Percentiles rank a stretch among this genome's conserved stretches.
Conservation (phyloP, 805 yeast species). For the Metschnikowia sp. region DNA sequence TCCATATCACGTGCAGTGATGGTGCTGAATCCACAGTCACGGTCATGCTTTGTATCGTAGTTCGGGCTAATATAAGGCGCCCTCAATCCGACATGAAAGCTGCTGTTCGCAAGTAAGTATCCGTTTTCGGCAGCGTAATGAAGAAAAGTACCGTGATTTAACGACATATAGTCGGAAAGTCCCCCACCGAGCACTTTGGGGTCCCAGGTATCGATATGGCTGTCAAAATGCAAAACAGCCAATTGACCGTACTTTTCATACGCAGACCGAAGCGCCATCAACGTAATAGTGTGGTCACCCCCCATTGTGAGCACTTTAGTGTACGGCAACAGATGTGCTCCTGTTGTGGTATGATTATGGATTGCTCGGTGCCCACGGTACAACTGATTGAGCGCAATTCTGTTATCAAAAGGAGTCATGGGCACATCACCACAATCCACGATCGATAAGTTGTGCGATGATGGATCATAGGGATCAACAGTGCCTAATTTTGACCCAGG, state of each 20-base stretch:
- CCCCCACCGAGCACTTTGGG: slow-evolving; percentile 65
- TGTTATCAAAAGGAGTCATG: slow-evolving; percentile 64
- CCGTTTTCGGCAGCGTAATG: slow-evolving; percentile 72
- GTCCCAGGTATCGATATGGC: slow-evolving; percentile 70
- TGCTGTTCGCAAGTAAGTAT: slow-evolving; percentile 44
- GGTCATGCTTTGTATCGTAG: slow-evolving; percentile 43
- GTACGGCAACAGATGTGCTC: slow-evolving; percentile 15
- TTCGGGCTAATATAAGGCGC: slow-evolving; percentile 53
- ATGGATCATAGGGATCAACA: slow-evolving; percentile 52
- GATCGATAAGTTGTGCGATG: slow-evolving; percentile 28
- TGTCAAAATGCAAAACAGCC: slow-evolving; percentile 61
- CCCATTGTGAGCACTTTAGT: slow-evolving; percentile 53
- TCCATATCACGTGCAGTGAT: slow-evolving; percentile 49
- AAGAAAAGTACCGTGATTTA: slow-evolving; percentile 68
- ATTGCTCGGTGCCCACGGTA: slow-evolving; percentile 52
- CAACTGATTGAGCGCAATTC: slow-evolving; percentile 61
- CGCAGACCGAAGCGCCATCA: slow-evolving; percentile 50
- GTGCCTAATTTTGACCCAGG: slow-evolving; percentile 33
- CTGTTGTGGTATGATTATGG: slow-evolving; percentile 30
- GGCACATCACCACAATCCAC: slow-evolving; percentile 71
- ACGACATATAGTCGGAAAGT: slow-evolving; percentile 51
- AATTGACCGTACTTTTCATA: slow-evolving; percentile 46
- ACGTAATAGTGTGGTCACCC: slow-evolving; percentile 58
- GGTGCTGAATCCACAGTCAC: slow-evolving; percentile 46
- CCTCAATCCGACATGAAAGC: slow-evolving; percentile 61